Conservation (phyloP, 2,329 filamentous ascomycete species). For the Xylariaceae sp. region DNA sequence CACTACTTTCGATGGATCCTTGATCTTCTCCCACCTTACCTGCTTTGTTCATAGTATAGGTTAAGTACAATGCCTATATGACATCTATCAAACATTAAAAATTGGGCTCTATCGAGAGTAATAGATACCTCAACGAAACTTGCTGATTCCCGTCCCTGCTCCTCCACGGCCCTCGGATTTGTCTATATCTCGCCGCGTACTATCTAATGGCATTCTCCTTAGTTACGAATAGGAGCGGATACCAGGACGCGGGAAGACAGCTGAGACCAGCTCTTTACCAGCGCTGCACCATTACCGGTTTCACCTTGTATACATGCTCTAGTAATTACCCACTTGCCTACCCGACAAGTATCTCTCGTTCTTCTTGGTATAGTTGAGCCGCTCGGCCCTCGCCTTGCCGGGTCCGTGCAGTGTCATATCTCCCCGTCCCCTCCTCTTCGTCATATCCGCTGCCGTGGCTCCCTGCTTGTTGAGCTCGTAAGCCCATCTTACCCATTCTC, state of each 20-base stretch:
- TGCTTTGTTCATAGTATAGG: not conserved
- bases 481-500: constrained; percentile 11
- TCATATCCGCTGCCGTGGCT: constrained; percentile 2
- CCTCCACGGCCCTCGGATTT: constrained; percentile 15
- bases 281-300: not conserved
- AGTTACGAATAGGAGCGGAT: constrained; percentile 2
- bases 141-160: constrained; percentile 10
- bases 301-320: not conserved
- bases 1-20: not conserved
- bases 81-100: not conserved
- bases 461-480: constrained; percentile 10
- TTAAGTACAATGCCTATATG: not conserved
- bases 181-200: not conserved
- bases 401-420: constrained; percentile 1
- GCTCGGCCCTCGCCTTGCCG: constrained; percentile 7
- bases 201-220: constrained; percentile 1
- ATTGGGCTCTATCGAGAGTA: not conserved
- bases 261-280: not conserved
- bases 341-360: not conserved
- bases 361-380: constrained; percentile 7
- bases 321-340: not conserved
- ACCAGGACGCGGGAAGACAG: not conserved
- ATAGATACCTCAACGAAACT: not conserved
- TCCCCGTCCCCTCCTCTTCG: not conserved
- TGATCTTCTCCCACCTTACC: not conserved